These are phyloP conservation scores for Thraustochytrium striatum DNA, from an alignment of 352 stramenopile species.

Conservation along the genomic window DNA sequence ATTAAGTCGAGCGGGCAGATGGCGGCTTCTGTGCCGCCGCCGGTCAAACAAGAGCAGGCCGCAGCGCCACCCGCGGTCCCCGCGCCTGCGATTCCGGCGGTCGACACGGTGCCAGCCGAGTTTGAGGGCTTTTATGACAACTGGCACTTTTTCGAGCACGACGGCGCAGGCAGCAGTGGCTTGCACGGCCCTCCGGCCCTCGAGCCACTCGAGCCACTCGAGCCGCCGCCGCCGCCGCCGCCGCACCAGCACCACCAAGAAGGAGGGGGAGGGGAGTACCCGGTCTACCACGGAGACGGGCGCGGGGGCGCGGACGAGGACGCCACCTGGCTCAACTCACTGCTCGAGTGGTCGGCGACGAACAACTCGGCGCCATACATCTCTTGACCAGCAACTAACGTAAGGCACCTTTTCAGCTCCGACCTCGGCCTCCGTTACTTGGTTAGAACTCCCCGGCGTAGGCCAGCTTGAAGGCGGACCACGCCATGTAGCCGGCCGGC, in stretches of 20 bases:
- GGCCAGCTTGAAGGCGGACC: background rate
- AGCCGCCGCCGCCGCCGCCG: background rate
- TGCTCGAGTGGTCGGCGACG: slow-evolving; percentile 23
- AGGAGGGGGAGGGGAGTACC: no score
- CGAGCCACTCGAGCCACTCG: no score
- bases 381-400: no score
- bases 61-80: background rate
- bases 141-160: background rate
- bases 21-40: background rate
- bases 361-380: no score
- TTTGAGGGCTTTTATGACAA: background rate
- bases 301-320: no score
- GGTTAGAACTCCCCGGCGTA: no score
- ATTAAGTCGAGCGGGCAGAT: background rate
- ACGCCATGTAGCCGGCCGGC: background rate
- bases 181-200: no score
- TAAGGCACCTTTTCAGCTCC: no score
- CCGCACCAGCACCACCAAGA: background rate
- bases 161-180: background rate
- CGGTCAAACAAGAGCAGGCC: background rate
- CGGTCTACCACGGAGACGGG: no score
- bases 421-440: no score
- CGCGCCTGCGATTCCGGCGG: background rate
- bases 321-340: slow-evolving; percentile 21
- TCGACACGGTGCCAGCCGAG: background rate